Base-by-base conservation (phyloP, 305 asterid species). In the Plantago coronopus region DNA sequence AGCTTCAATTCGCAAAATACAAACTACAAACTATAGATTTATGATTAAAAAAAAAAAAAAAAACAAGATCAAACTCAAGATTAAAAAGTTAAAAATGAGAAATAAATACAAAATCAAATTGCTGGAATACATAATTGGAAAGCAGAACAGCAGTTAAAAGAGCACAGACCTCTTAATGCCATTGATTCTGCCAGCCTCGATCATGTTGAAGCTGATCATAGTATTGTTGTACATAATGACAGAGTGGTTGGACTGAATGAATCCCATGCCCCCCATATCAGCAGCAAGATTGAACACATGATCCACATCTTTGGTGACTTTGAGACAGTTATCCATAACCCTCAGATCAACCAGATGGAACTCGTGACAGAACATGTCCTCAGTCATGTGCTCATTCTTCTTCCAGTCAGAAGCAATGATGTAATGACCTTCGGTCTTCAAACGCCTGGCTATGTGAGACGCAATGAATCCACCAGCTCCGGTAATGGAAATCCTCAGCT, bases 191-290 rank as follows among this genome's bases (percentile, higher is more conserved):
- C 86, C 81, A 45, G 97, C 97, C 74, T 90, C 97, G 50, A 90
- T 84, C 97, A 90, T 90, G 74, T 90, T 90, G 69, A 90, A 87
- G 76, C 97, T 90, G 74, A 90, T 90, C 97, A 84, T 90, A 0
- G 96, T 87, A 69, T 90, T 90, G 79, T 90, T 90, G 55, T 90
- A 90, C 96, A 90, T 87, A 57, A 90, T 90, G 65, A 90, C 96
- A 0, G 96, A 85, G 80, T 90, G 96, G 68, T 90, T 90, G 4
- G 97, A 90, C 86, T 90, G 97, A 72, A 90, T 90, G 73, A 89
- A 87, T 7, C 97, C 97, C 97, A 89, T 89, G 40, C 97, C 97
- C 57, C 97, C 95, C 97, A 89, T 89, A 69, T 89, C 97, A 37
- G 95, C 97, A 64, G 95, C 97, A 43, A 89, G 90, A 69, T 89